Base-by-base conservation (phyloP, 768 basidiomycete species). In the Lyophyllum atratum region DNA sequence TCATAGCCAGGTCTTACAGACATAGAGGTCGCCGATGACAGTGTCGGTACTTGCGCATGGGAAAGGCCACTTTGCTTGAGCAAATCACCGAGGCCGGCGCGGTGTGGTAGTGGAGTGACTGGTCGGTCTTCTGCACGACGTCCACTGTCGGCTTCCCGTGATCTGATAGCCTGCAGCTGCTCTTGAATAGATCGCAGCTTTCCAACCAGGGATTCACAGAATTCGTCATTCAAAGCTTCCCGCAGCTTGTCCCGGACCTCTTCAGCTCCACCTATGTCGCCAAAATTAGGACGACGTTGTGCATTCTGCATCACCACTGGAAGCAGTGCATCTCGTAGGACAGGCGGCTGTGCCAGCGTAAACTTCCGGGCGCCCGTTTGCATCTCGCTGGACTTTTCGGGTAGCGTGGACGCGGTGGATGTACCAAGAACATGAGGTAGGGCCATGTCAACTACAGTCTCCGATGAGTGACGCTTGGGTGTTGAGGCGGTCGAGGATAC, bases 141-240 rank as follows among this genome's bases (percentile, higher is more conserved):
- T 26, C 14, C 46, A 29, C 46, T 44, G 21, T 10, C 10, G 1
- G 26, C 22, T 47, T 28, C 49, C 22, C 22, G 33, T 21, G 49
- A 49, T 19, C 14, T 49, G 1, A 49, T 4, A 39, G 49, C 55
- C 19, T 54, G 57, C n/a, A 63, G 39, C 37, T 64, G 42, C 37
- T 51, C 46, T 28, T 49, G 25, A 11, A 69, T 55, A 26, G 55
- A 43, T 21, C 50, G 42, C 55, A 68, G 53, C 44, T 63, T 63
- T 33, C 52, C 61, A 15, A 56, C 55, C 49, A 72, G 63, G n/a
- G 64, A 59, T 21, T 63, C 51, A 45, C 68, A 70, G 24, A 59
- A 54, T 17, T 66, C 64, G 46, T 70, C 63, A 3, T 67, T 71
- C 33, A 75, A 49, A n/a, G 68, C 59, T 42, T 54, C 58, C 19